Conservation (phyloP, 2,329 filamentous ascomycete species). For the Aspergillus ustus region DNA sequence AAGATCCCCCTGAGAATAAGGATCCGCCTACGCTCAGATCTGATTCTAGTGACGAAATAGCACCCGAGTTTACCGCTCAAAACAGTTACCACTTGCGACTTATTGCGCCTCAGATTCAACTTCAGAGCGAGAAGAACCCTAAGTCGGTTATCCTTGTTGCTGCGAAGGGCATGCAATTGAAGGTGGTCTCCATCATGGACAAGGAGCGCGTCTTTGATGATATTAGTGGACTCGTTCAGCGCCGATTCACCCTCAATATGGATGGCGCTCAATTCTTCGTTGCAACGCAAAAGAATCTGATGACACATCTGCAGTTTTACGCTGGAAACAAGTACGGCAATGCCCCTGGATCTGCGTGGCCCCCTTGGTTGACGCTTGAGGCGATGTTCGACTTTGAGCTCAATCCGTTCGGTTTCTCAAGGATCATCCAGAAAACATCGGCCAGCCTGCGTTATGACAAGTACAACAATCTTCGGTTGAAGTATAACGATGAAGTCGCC, state of each 20-base stretch:
- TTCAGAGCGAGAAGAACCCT: conserved; percentile 97
- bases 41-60: conserved; percentile 73
- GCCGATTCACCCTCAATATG: conserved; percentile 91
- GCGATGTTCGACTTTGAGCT: conserved; percentile 96
- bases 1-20: conserved; percentile 43
- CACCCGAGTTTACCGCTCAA: conserved; percentile 84
- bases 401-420: conserved; percentile 96
- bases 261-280: conserved; percentile 99
- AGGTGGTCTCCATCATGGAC: conserved; percentile 97
- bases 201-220: conserved; percentile 89
- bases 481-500: conserved; percentile 93
- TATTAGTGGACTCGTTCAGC: conserved; percentile 92
- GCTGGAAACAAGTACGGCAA: conserved; percentile 92
- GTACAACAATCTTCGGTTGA: conserved; percentile 94
- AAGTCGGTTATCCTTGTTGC: conserved; percentile 97
- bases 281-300: conserved; percentile 89
- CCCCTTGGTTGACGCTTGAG: conserved; percentile 97
- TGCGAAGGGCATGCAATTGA: conserved; percentile 96
- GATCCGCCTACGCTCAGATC: conserved; percentile 46
- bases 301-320: conserved; percentile 86
- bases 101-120: conserved; percentile 95
- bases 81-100: conserved; percentile 94
- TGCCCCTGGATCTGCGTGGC: conserved; percentile 84
- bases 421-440: conserved; percentile 95
- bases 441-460: conserved; percentile 95